phyloP scores from a whole-genome alignment of 768 basidiomycete genomes.

The Lentinula detonsa region DNA sequence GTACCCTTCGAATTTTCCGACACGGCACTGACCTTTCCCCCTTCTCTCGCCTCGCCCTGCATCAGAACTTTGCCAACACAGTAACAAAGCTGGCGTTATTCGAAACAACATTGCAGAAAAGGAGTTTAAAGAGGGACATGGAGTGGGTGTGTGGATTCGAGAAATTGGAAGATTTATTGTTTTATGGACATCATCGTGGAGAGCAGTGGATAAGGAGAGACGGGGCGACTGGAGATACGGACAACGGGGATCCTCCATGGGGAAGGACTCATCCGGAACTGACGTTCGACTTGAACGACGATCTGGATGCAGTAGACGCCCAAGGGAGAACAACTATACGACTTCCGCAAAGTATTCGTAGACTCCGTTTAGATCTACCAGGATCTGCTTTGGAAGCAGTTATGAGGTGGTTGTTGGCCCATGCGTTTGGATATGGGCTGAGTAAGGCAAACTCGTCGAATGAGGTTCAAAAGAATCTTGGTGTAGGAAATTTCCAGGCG shows the following conservation, averaged over 20 bases:
- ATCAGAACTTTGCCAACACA: neutral
- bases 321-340: neutral
- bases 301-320: neutral
- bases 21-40: neutral
- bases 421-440: neutral
- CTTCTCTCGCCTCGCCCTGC: neutral
- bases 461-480: neutral
- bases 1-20: neutral
- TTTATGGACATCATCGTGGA: neutral
- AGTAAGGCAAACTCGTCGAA: neutral
- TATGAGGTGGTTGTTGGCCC: neutral
- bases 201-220: neutral
- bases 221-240: neutral
- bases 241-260: neutral
- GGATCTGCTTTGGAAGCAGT: neutral
- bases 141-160: neutral
- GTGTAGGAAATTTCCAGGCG: neutral
- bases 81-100: neutral
- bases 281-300: neutral
- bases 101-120: neutral
- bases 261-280: neutral
- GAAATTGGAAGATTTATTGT: neutral
- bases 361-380: neutral
- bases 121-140: neutral
- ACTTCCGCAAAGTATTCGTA: neutral